A percentile compares a stretch with the other conserved stretches of the same genome.
These are phyloP conservation scores for Apiotrichum akiyoshidainum DNA, from an alignment of 1,284 basidiomycete genomes.

Conservation along the genomic window DNA sequence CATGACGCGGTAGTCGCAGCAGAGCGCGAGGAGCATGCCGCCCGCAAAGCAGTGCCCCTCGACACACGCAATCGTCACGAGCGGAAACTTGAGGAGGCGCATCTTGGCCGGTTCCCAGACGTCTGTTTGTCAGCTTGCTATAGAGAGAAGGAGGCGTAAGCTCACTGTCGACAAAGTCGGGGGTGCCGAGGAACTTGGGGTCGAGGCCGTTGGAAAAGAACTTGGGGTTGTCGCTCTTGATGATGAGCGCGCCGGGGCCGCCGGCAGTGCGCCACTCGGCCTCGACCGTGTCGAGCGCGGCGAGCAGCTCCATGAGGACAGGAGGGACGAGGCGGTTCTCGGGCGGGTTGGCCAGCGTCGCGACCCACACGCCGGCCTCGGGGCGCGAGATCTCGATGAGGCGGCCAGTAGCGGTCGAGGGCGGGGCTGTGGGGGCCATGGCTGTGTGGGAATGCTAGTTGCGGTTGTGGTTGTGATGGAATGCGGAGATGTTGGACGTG, in stretches of 20 bases:
- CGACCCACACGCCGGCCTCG: not conserved
- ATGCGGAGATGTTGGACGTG: too few species aligned
- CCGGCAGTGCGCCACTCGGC: not conserved
- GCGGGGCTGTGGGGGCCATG: too few species aligned
- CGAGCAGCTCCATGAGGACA: not conserved
- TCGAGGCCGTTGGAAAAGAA: constrained; percentile 24
- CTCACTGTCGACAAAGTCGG: not conserved
- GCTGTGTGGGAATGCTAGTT: too few species aligned
- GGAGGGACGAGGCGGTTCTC: not conserved
- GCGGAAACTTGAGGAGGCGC: constrained; percentile 49
- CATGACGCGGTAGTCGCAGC: constrained; percentile 87
- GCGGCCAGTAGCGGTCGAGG: too few species aligned
- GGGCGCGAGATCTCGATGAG: not conserved
- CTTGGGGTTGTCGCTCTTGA: not conserved
- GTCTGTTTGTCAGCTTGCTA: not conserved
- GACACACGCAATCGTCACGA: constrained; percentile 72
- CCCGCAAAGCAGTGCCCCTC: constrained; percentile 85
- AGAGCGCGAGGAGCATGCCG: constrained; percentile 72
- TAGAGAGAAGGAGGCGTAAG: too few species aligned
- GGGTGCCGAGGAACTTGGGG: constrained; percentile 43
- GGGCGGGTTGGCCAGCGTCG: not conserved
- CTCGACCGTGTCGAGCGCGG: not conserved
- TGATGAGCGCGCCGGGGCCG: not conserved
- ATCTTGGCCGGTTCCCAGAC: constrained; percentile 38
- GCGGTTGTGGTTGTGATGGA: too few species aligned